A percentile compares a stretch with the other conserved stretches of the same genome.
phyloP scores from a whole-genome alignment of 73 alveolate genomes.

The Paramecium sexaurelia region DNA sequence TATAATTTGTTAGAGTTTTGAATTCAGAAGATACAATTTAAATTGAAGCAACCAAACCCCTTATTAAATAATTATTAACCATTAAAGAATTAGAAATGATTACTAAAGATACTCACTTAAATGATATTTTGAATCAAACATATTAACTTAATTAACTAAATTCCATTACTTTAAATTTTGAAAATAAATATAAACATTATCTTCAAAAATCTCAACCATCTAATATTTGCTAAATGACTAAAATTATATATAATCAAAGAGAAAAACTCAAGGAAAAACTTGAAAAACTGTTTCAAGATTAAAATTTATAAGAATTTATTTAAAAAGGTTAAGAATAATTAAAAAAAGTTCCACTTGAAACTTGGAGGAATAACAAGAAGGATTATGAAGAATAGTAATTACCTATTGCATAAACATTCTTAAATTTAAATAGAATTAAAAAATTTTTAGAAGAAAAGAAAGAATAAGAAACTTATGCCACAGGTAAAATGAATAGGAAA shows the following conservation, averaged over 20 bases:
- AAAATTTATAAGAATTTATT: background rate
- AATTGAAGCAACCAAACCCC: background rate
- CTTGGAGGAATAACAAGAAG: background rate
- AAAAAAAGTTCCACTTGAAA: background rate
- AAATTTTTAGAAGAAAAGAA: background rate
- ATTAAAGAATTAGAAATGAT: background rate
- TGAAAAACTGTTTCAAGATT: background rate
- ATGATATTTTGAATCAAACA: background rate
- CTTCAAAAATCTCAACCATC: background rate
- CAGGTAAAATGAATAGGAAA: background rate
- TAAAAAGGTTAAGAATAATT: background rate
- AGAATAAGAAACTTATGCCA: constrained; percentile 1
- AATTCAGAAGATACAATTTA: background rate
- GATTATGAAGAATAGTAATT: constrained; percentile 10
- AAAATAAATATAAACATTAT: constrained; percentile 1
- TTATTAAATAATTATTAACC: background rate
- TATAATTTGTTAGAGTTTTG: background rate
- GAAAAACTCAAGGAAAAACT: background rate
- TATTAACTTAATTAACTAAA: background rate
- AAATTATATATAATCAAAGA: background rate
- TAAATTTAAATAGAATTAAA: background rate
- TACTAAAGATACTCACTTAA: background rate
- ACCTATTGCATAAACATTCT: background rate
- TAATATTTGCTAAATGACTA: background rate
- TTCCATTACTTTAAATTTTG: background rate